These are phyloP conservation scores for Senecio squalidus DNA, from an alignment of 140 eudicot genomes.

Conservation along the genomic window DNA sequence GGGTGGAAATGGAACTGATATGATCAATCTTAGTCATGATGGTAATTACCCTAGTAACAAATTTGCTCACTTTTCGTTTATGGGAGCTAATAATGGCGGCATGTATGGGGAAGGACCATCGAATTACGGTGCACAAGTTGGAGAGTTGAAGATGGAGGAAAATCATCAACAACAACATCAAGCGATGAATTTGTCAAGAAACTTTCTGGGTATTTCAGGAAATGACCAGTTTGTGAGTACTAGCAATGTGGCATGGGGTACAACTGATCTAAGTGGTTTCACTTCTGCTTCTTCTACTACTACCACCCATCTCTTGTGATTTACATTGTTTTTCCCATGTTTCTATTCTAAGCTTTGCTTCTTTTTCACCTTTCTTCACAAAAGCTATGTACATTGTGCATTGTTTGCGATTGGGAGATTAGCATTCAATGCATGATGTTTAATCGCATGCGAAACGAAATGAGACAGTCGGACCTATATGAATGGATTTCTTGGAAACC, in stretches of 20 bases:
- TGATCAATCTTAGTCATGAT: constrained; percentile 21
- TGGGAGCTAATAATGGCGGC: constrained; percentile 40
- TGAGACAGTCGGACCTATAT: neutral
- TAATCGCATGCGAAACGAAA: neutral
- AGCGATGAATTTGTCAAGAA: constrained; percentile 37
- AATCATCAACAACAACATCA: constrained; percentile 31
- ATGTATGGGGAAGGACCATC: constrained; percentile 33
- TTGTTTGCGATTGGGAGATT: constrained; percentile 5
- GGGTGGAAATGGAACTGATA: constrained; percentile 25
- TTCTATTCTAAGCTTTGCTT: constrained; percentile 23
- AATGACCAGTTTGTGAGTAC: constrained; percentile 30
- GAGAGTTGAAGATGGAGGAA: constrained; percentile 29
- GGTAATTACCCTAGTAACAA: constrained; percentile 25
- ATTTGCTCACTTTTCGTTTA: constrained; percentile 21
- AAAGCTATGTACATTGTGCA: constrained; percentile 20
- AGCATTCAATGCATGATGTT: constrained; percentile 18
- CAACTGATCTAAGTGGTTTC: constrained; percentile 41
- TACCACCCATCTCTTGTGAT: constrained; percentile 39
- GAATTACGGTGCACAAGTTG: constrained; percentile 24
- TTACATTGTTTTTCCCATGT: constrained; percentile 13
- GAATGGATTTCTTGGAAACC: constrained; percentile 27
- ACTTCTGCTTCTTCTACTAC: constrained; percentile 35
- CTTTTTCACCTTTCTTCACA: constrained; percentile 13
- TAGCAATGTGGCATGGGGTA: constrained; percentile 44
- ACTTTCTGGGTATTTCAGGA: constrained; percentile 31